phyloP scores from a whole-genome alignment of 345 rosid species.

The Hibiscus mutabilis region DNA sequence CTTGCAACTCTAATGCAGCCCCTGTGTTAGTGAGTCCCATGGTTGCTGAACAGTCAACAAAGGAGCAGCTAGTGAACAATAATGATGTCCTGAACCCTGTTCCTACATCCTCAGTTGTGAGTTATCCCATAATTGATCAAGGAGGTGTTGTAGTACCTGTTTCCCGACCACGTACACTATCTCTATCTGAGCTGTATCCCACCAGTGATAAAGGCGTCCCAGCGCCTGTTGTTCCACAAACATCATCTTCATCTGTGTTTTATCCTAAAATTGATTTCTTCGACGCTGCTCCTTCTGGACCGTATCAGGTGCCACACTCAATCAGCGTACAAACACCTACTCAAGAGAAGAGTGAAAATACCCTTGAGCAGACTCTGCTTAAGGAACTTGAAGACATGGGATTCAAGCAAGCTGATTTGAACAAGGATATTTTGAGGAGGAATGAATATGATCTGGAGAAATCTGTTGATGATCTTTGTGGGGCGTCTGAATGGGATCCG shows the following conservation, averaged over 20 bases:
- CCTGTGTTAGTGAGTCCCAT: slow-evolving; percentile 15
- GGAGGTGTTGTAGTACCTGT: slow-evolving; percentile 22
- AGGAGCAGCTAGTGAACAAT: slow-evolving; percentile 32
- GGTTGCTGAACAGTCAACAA: slow-evolving; percentile 24
- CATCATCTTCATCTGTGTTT: slow-evolving; percentile 24
- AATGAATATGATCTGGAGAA: slow-evolving; percentile 72
- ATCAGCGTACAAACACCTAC: not conserved
- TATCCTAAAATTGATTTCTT: slow-evolving; percentile 46
- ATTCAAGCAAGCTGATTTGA: slow-evolving; percentile 77
- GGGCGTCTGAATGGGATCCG: slow-evolving; percentile 81
- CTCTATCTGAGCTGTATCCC: slow-evolving; percentile 8
- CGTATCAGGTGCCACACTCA: not conserved
- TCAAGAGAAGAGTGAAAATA: slow-evolving; percentile 3
- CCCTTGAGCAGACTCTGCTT: slow-evolving; percentile 50
- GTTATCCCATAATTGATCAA: slow-evolving; percentile 12
- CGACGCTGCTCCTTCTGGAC: slow-evolving; percentile 20
- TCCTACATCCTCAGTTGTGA: slow-evolving; percentile 12
- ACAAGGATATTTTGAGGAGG: slow-evolving; percentile 78
- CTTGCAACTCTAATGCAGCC: slow-evolving; percentile 1
- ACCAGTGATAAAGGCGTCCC: slow-evolving; percentile 9
- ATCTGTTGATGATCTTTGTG: slow-evolving; percentile 76
- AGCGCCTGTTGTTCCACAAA: slow-evolving; percentile 10
- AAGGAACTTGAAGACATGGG: slow-evolving; percentile 94
- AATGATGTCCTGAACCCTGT: slow-evolving; percentile 21
- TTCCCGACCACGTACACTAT: slow-evolving; percentile 2